Evolutionary conservation across 768 basidiomycete genomes (phyloP).

Genomic region (Boletus fagicola): DNA sequence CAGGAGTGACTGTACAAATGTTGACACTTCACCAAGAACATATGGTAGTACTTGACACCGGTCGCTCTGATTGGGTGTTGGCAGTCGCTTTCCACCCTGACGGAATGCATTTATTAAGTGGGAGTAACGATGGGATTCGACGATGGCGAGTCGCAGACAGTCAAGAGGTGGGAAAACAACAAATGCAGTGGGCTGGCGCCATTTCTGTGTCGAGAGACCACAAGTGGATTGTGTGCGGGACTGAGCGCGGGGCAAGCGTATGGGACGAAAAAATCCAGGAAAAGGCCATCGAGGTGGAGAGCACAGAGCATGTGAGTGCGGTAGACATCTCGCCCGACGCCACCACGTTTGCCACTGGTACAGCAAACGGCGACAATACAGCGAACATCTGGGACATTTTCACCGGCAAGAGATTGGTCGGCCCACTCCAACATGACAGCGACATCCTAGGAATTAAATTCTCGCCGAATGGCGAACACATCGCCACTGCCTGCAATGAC

Average conservation of each 20-base stretch:
- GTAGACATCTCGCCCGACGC: neutral
- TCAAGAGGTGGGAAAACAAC: neutral
- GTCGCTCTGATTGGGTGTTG: no score
- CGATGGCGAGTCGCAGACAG: neutral
- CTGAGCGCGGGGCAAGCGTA: neutral
- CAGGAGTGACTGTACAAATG: no score
- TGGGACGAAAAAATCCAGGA: neutral
- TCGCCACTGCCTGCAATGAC: neutral
- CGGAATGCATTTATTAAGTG: no score
- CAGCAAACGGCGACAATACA: neutral
- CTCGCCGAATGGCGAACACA: neutral
- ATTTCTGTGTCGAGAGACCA: neutral
- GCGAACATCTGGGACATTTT: neutral
- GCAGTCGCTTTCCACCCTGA: no score
- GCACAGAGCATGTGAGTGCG: neutral
- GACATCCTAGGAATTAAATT: neutral
- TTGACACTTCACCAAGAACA: no score
- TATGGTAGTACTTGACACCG: no score
- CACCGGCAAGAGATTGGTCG: neutral
- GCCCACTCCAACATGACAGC: neutral
- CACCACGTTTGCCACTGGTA: neutral
- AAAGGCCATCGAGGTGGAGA: neutral
- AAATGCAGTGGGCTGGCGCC: neutral
- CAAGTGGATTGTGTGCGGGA: neutral
- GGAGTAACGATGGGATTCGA: neutral